Base-by-base conservation (phyloP, 192 early-diverging fungal species). In the Thamnidium elegans region DNA sequence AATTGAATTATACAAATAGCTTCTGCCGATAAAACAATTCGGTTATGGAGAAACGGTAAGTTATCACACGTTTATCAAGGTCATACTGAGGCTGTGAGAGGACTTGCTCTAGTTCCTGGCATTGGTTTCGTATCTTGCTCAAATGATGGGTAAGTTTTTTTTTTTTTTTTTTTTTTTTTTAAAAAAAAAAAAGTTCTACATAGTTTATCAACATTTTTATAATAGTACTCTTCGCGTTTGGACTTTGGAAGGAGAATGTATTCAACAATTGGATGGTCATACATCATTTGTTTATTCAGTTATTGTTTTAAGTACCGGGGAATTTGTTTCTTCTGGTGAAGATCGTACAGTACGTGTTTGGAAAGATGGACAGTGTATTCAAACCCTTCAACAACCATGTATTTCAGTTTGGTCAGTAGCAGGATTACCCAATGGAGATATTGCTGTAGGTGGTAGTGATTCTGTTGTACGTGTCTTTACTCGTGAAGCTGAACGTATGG, bases 221-320 rank as follows among this genome's bases (percentile, higher is more conserved):
- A 19, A 42, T 50, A 91, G 92, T 5, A 82, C 92, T 13, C 70
- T 99, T 15, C 87, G 92, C 20, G 62, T 95, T 6, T 98, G 96
- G 95, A 75, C 78, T 7, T 58, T 88, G 21, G 70, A 79, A 46
- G 93, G 94, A 0, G 71, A 85, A 34, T 90, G 87, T 51, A 34
- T 92, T 17, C 80, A 83, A 14, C 93, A 90, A 63, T 71, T 98
- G 13, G 67, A 81, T 54, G 93, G 91, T 0, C 98, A 99, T 70
- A 91, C 92, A 0, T 91, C 93, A 17, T 98, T 95, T 81, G 87
- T 99, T 3, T 99, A 99, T 75, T 76, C 89, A 6, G 63, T 96
- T 39, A 73, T 70, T 14, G 78, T 84, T n/a, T 71, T 91, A n/a
- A 74, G 84, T 47, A 79, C 82, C 3, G 93, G 90, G 34, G 86